Evolutionary conservation across 768 basidiomycete species (phyloP).

Genomic region (Russula sp.): DNA sequence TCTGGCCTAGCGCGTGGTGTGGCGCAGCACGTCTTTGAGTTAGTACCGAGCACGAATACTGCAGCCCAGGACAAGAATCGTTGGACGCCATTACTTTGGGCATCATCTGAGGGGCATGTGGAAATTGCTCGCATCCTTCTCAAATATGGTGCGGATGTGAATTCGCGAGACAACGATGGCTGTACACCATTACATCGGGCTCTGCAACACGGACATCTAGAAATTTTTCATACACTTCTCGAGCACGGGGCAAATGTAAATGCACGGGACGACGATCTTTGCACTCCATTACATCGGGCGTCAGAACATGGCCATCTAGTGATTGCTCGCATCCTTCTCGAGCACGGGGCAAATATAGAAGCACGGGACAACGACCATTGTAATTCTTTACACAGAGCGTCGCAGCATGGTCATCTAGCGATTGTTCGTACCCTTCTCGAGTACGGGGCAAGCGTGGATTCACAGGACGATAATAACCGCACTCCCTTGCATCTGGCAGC

Average conservation of each 20-base stretch:
- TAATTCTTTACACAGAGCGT: too few relatives aligned
- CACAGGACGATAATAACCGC: neutral
- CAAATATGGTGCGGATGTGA: neutral
- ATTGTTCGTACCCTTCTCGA: neutral
- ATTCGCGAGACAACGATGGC: neutral
- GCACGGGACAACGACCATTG: neutral
- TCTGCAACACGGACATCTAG: neutral
- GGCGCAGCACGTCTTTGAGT: conserved; percentile 69
- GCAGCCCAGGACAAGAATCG: neutral
- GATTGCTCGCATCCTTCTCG: neutral
- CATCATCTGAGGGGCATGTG: neutral
- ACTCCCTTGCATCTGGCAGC: neutral
- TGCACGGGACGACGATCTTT: neutral
- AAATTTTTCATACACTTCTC: neutral
- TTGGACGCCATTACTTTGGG: neutral
- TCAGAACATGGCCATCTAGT: neutral
- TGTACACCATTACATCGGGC: neutral
- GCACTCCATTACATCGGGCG: neutral
- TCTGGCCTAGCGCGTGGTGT: conserved; percentile 37
- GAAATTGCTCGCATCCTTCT: neutral
- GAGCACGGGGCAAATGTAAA: neutral
- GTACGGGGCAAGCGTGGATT: neutral
- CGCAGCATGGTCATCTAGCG: neutral
- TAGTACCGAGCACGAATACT: conserved; percentile 44
- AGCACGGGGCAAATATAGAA: neutral